These are phyloP conservation scores for Amaranthus cruentus DNA, from an alignment of 148 eudicot genomes.

Conservation along the genomic window DNA sequence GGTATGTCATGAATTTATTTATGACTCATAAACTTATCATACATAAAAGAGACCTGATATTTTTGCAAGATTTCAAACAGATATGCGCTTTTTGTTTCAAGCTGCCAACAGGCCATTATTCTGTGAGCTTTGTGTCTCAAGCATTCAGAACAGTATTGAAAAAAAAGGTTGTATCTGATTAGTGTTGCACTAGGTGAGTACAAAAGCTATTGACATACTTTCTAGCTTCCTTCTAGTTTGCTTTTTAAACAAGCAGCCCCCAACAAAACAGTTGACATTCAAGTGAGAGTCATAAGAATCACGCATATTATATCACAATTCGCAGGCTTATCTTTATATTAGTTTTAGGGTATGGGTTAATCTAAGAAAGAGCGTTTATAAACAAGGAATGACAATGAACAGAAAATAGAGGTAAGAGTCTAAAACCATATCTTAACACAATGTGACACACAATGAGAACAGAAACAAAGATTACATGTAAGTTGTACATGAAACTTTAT, in stretches of 20 bases:
- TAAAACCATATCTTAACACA: not conserved
- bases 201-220: not conserved
- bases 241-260: not conserved
- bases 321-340: not conserved
- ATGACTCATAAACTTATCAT: no score
- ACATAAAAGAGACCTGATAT: no score
- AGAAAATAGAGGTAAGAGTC: not conserved
- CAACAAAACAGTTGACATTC: not conserved
- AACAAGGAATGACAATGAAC: not conserved
- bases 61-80: no score
- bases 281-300: constrained; percentile 1
- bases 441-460: not conserved
- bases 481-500: no score
- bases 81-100: not conserved
- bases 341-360: not conserved
- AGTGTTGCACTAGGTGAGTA: not conserved
- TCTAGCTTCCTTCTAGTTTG: not conserved
- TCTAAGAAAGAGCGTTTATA: not conserved
- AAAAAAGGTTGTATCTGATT: no score
- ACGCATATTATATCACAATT: not conserved
- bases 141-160: no score
- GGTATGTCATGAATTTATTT: no score
- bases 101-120: not conserved
- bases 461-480: not conserved
- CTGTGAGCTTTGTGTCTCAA: not conserved